These are phyloP conservation scores for Auriculariales sp. DNA, from an alignment of 768 basidiomycete species.

Conservation along the genomic window DNA sequence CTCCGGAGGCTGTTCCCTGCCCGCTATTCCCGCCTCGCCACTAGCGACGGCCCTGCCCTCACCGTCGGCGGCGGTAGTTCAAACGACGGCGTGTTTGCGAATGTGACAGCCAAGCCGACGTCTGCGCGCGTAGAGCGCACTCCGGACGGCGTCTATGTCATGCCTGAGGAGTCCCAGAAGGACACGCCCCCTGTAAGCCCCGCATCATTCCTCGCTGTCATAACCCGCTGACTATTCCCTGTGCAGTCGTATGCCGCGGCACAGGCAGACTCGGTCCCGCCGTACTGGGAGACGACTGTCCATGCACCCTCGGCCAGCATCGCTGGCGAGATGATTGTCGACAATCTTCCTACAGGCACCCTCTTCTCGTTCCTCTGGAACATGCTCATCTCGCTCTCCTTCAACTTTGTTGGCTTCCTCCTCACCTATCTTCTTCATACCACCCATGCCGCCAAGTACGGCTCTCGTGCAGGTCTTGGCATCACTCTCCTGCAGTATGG, in stretches of 20 bases:
- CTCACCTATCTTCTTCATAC: constrained; percentile 88
- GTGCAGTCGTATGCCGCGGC: constrained; percentile 72
- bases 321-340: constrained; percentile 77
- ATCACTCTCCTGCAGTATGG: constrained; percentile 91
- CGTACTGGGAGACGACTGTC: constrained; percentile 95
- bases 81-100: constrained; percentile 92
- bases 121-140: constrained; percentile 2
- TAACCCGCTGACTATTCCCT: neutral
- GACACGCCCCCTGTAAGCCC: constrained; percentile 72
- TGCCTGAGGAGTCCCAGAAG: constrained; percentile 70
- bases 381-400: constrained; percentile 80
- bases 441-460: constrained; percentile 86
- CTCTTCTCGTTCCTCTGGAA: constrained; percentile 73
- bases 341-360: constrained; percentile 74
- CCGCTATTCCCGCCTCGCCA: constrained; percentile 53
- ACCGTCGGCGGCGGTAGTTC: constrained; percentile 53
- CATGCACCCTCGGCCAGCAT: constrained; percentile 57
- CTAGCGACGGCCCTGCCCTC: constrained; percentile 26
- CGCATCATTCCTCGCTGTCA: constrained; percentile 1
- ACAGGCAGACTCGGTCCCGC: constrained; percentile 77
- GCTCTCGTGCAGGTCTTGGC: constrained; percentile 89
- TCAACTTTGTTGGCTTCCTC: constrained; percentile 90
- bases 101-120: constrained; percentile 80
- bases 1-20: constrained; percentile 43
- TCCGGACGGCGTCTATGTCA: constrained; percentile 28